These are phyloP conservation scores for Hypoxylon lenormandii DNA, from an alignment of 495 filamentous ascomycete species.

Conservation along the genomic window DNA sequence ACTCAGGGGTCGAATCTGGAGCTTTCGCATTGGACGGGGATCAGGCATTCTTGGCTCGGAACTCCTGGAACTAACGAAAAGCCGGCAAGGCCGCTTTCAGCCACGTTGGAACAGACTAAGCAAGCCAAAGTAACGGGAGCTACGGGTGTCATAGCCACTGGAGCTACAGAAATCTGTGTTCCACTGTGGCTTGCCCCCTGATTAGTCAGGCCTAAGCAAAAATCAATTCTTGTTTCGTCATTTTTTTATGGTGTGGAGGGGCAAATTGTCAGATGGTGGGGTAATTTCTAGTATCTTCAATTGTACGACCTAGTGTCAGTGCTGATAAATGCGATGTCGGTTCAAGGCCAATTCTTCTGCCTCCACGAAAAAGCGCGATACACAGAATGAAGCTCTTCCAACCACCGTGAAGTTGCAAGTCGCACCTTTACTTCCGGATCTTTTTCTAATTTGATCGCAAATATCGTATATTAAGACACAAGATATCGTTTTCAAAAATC, in stretches of 20 bases:
- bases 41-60: conserved; percentile 36
- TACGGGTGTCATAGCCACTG: no score
- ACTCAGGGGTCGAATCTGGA: conserved; percentile 33
- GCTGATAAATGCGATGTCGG: conserved; percentile 53
- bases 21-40: conserved; percentile 15
- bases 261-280: conserved; percentile 15
- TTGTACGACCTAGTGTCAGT: conserved; percentile 11
- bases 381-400: conserved; percentile 36
- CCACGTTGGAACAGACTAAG: background rate
- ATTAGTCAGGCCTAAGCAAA: background rate
- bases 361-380: conserved; percentile 9
- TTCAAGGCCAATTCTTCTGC: conserved; percentile 25
- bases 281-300: conserved; percentile 19
- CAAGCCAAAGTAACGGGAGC: no score
- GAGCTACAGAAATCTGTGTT: background rate
- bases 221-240: conserved; percentile 32
- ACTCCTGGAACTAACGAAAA: conserved; percentile 3
- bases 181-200: conserved; percentile 5
- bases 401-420: conserved; percentile 27
- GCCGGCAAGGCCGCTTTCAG: background rate
- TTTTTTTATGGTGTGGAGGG: conserved; percentile 22
- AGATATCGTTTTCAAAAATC: background rate
- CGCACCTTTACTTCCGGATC: conserved; percentile 1
- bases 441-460: background rate
- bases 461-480: background rate